phyloP scores from a whole-genome alignment of 306 rosid species.

The Prunus kanzakura region DNA sequence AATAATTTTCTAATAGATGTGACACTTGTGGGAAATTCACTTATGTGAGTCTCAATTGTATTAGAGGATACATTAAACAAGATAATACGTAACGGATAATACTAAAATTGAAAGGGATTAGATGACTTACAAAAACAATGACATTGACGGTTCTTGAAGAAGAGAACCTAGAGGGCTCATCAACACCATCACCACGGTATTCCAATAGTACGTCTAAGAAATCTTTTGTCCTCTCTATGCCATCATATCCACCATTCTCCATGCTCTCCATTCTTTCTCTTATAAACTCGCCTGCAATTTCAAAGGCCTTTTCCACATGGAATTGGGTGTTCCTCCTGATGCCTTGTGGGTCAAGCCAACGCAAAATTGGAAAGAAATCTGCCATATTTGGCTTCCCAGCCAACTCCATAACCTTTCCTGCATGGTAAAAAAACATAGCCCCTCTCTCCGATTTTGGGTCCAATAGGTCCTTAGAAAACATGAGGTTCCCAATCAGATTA shows the following conservation, averaged over 20 bases:
- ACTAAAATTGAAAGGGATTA: not conserved
- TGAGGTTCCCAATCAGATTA: conserved; percentile 76
- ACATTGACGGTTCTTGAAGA: conserved; percentile 58
- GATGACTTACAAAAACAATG: conserved; percentile 45
- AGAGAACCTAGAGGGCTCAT: conserved; percentile 31
- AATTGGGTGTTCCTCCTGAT: conserved; percentile 63
- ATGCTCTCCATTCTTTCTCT: conserved; percentile 46
- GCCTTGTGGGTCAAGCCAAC: conserved; percentile 76
- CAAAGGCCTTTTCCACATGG: conserved; percentile 66
- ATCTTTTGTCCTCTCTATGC: conserved; percentile 39
- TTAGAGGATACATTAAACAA: too few species aligned
- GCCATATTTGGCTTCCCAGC: conserved; percentile 85
- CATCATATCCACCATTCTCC: conserved; percentile 5
- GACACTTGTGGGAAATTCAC: too few species aligned
- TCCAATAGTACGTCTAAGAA: conserved; percentile 68
- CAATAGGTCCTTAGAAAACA: conserved; percentile 75
- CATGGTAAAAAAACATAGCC: conserved; percentile 51
- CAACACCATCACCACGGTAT: conserved; percentile 51
- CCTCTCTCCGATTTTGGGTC: conserved; percentile 64
- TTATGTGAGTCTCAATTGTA: too few species aligned
- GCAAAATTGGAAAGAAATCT: conserved; percentile 55
- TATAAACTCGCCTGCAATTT: conserved; percentile 67
- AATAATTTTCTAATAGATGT: too few species aligned
- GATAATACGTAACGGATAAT: too few species aligned
- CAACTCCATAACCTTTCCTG: conserved; percentile 65